These are phyloP conservation scores for Orbilia oligospora DNA, from an alignment of 2,329 filamentous ascomycete genomes.

Conservation along the genomic window DNA sequence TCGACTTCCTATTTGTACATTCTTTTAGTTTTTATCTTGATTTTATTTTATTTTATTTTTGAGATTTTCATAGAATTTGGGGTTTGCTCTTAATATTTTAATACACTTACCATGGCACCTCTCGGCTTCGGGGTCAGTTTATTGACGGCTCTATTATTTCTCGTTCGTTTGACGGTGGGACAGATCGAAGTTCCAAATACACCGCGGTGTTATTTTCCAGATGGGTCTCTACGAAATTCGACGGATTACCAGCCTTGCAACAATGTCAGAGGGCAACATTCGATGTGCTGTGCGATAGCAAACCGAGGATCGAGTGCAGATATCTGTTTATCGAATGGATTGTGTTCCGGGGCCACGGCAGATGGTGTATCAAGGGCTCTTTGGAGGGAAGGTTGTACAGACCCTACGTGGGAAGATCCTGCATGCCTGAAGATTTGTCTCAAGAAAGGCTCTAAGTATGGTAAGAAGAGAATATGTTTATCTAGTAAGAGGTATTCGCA, in stretches of 20 bases:
- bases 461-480: constrained; percentile 3
- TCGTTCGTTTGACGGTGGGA: background rate
- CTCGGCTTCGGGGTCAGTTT: background rate
- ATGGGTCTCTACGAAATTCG: constrained; percentile 32
- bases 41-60: no score
- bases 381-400: constrained; percentile 63
- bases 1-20: background rate
- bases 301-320: constrained; percentile 16
- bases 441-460: constrained; percentile 14
- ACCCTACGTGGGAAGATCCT: constrained; percentile 62
- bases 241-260: constrained; percentile 46
- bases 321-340: constrained; percentile 29
- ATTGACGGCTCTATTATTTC: constrained; percentile 1
- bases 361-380: constrained; percentile 8
- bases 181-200: constrained; percentile 37
- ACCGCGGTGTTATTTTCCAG: constrained; percentile 34
- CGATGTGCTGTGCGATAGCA: constrained; percentile 44
- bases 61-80: background rate
- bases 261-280: constrained; percentile 21
- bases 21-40: background rate
- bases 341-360: constrained; percentile 11
- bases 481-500: background rate
- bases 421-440: constrained; percentile 63
- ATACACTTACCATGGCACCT: background rate
- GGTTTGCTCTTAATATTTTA: background rate